phyloP scores from a whole-genome alignment of 2,329 filamentous ascomycete genomes.

The Ciborinia camelliae region DNA sequence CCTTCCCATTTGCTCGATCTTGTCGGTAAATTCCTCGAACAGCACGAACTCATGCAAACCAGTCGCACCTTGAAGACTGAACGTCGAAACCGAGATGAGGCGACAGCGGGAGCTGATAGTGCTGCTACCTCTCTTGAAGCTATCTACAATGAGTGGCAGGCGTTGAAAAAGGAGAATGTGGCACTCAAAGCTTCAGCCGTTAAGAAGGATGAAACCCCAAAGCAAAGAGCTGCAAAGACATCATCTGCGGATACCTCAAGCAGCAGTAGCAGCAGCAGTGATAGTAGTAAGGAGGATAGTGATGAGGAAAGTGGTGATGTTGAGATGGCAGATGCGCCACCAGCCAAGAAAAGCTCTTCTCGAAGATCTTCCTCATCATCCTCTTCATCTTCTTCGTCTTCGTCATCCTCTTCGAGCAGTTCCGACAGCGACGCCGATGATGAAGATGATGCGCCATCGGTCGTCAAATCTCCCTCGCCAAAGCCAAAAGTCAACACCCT shows the following conservation, averaged over 20 bases:
- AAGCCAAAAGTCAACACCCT: constrained; percentile 42
- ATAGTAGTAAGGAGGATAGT: constrained; percentile 35
- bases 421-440: constrained; percentile 51
- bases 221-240: constrained; percentile 29
- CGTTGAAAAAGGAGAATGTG: constrained; percentile 28
- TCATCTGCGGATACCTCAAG: constrained; percentile 31
- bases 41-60: constrained; percentile 61
- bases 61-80: constrained; percentile 62
- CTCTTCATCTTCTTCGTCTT: constrained; percentile 38
- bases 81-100: constrained; percentile 42
- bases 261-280: constrained; percentile 32
- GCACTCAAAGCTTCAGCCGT: constrained; percentile 13
- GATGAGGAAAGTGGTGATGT: constrained; percentile 39
- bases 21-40: constrained; percentile 62
- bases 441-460: constrained; percentile 41
- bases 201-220: constrained; percentile 21
- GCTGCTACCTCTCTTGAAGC: constrained; percentile 37
- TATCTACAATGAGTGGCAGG: constrained; percentile 42
- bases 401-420: constrained; percentile 40
- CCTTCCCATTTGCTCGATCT: constrained; percentile 63
- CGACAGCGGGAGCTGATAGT: constrained; percentile 45
- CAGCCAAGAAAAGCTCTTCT: constrained; percentile 33
- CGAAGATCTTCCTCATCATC: constrained; percentile 39
- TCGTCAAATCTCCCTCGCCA: constrained; percentile 30
- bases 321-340: constrained; percentile 37